A percentile compares a stretch with the other conserved stretches of the same genome.
phyloP scores from a whole-genome alignment of 345 rosid genomes.

The Arabis hirsuta region DNA sequence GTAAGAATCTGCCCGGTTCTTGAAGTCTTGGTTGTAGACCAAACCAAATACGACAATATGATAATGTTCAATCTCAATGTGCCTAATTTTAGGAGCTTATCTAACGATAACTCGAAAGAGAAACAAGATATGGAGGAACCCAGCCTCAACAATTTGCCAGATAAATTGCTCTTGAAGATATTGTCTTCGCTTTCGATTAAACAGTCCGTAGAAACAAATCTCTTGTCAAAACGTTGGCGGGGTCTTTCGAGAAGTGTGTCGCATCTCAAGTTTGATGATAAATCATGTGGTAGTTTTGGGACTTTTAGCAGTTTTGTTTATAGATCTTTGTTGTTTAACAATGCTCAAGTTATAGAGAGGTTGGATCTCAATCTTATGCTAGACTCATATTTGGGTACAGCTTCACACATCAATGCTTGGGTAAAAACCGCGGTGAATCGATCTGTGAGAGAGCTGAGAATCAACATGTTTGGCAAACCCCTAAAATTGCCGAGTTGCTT shows the following conservation, averaged over 20 bases:
- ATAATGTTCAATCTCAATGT: too few relatives aligned
- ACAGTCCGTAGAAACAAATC: background rate
- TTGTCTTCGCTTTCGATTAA: constrained; percentile 5
- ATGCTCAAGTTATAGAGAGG: constrained; percentile 6
- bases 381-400: background rate
- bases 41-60: background rate
- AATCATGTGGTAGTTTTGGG: background rate
- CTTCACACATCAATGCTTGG: background rate
- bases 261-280: constrained; percentile 4
- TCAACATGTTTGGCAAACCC: constrained; percentile 8
- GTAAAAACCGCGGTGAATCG: background rate
- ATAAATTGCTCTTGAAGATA: constrained; percentile 29
- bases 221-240: constrained; percentile 23
- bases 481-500: constrained; percentile 10
- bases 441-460: constrained; percentile 21
- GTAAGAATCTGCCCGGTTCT: background rate
- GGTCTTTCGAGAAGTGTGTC: constrained; percentile 7
- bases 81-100: constrained; percentile 6
- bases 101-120: background rate
- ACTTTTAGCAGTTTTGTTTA: background rate
- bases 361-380: constrained; percentile 5
- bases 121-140: background rate
- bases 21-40: constrained; percentile 5
- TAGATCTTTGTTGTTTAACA: constrained; percentile 1
- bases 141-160: constrained; percentile 20